A percentile compares a stretch with the other conserved stretches of the same genome.
These are phyloP conservation scores for Dendrobium chrysotoxum DNA, from an alignment of 106 monocot genomes.

Conservation along the genomic window DNA sequence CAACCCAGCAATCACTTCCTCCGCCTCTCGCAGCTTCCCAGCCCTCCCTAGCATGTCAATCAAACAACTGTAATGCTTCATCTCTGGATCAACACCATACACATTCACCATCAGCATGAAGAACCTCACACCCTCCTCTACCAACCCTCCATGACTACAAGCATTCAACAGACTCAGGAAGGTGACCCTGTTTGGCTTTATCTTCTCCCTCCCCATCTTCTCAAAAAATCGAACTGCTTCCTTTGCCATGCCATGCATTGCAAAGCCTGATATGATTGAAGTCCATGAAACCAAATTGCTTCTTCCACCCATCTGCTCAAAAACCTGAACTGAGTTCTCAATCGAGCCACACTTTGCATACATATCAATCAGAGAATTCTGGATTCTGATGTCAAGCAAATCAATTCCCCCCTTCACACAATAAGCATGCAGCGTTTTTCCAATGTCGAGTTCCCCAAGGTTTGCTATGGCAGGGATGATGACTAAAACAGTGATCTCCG, in stretches of 20 bases:
- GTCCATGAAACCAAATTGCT: constrained; percentile 81
- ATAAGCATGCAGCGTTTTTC: constrained; percentile 35
- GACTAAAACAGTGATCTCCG: constrained; percentile 63
- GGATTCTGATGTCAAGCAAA: constrained; percentile 40
- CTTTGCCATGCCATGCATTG: constrained; percentile 59
- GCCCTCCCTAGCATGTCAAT: constrained; percentile 71
- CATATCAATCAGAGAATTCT: constrained; percentile 75
- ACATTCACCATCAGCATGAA: constrained; percentile 38
- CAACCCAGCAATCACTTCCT: constrained; percentile 37
- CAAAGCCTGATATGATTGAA: constrained; percentile 52
- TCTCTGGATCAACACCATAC: constrained; percentile 35
- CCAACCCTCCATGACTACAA: constrained; percentile 68
- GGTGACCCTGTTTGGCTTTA: constrained; percentile 55
- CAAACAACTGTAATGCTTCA: constrained; percentile 70
- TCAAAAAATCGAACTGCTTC: constrained; percentile 41
- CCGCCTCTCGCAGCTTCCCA: constrained; percentile 55
- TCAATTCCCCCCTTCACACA: constrained; percentile 34
- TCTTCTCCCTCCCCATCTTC: constrained; percentile 25
- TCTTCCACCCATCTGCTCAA: constrained; percentile 25
- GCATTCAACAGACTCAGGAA: constrained; percentile 64
- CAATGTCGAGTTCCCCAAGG: constrained; percentile 26
- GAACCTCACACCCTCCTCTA: constrained; percentile 53
- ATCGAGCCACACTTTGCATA: constrained; percentile 68
- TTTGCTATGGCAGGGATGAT: constrained; percentile 50
- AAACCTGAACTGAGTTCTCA: constrained; percentile 24